phyloP scores from a whole-genome alignment of 306 rosid species.

The Hylodesmum podocarpum region DNA sequence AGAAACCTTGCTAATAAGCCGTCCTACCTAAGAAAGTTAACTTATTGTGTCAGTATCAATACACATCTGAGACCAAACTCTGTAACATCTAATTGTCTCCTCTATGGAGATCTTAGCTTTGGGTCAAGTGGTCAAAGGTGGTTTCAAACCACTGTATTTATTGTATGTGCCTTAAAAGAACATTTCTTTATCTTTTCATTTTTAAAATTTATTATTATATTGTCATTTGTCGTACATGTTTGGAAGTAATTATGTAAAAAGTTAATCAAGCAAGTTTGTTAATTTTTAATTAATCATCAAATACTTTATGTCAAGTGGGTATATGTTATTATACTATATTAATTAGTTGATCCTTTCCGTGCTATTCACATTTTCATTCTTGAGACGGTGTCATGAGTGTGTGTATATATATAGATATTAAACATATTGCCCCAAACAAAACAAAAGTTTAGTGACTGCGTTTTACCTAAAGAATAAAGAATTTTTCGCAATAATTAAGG shows the following conservation, averaged over 20 bases:
- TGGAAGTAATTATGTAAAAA: not conserved
- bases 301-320: conserved; percentile 15
- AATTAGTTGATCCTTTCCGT: conserved; percentile 31
- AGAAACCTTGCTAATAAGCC: conserved; percentile 42
- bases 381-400: not conserved
- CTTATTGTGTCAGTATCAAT: conserved; percentile 59
- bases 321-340: too few species aligned
- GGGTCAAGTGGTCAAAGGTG: conserved; percentile 44
- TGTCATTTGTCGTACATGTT: conserved; percentile 16
- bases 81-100: conserved; percentile 85
- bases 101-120: conserved; percentile 51
- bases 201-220: conserved; percentile 16
- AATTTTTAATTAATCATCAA: not conserved
- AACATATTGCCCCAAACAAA: not conserved
- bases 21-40: conserved; percentile 49
- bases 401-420: not conserved
- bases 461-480: not conserved
- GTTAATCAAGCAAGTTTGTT: not conserved
- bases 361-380: conserved; percentile 6
- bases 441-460: not conserved
- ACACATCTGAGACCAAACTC: conserved; percentile 54
- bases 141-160: conserved; percentile 32
- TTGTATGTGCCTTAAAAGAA: conserved; percentile 24
- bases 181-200: conserved; percentile 30
- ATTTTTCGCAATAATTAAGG: not conserved